phyloP scores from a whole-genome alignment of 2,329 filamentous ascomycete species.

The Blastomyces parvus region DNA sequence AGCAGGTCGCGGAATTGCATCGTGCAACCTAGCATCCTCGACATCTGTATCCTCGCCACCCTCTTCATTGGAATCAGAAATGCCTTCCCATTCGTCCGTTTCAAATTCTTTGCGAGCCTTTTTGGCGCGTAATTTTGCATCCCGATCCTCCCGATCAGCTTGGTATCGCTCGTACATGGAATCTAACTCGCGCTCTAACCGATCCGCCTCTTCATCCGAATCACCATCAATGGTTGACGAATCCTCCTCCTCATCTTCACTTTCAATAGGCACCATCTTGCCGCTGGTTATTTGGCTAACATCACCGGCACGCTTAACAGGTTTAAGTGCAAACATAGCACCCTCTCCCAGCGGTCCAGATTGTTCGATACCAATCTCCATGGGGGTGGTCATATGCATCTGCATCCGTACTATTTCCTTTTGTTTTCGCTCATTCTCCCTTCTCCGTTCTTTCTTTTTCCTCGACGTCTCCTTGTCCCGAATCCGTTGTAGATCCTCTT shows the following conservation, averaged over 20 bases:
- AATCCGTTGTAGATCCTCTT: constrained; percentile 74
- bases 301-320: constrained; percentile 65
- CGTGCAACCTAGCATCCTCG: constrained; percentile 34
- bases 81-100: constrained; percentile 86
- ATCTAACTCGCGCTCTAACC: constrained; percentile 76
- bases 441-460: constrained; percentile 74
- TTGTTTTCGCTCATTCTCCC: constrained; percentile 87
- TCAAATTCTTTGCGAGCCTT: constrained; percentile 70
- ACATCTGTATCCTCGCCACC: constrained; percentile 52
- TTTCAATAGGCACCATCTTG: constrained; percentile 58
- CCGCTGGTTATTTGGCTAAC: constrained; percentile 62
- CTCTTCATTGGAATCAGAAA: constrained; percentile 57
- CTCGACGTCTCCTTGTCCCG: constrained; percentile 67
- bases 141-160: constrained; percentile 64
- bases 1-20: constrained; percentile 10
- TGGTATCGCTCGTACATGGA: constrained; percentile 78
- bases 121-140: constrained; percentile 86
- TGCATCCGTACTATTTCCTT: constrained; percentile 95
- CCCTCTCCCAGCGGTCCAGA: constrained; percentile 67
- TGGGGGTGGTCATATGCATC: constrained; percentile 90
- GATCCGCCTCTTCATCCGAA: constrained; percentile 70
- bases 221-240: constrained; percentile 50
- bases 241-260: constrained; percentile 54
- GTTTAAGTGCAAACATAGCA: constrained; percentile 76
- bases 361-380: constrained; percentile 91